A percentile compares a stretch with the other conserved stretches of the same genome.
Evolutionary conservation across 345 rosid genomes (phyloP).

Genomic region (Murraya paniculata): DNA sequence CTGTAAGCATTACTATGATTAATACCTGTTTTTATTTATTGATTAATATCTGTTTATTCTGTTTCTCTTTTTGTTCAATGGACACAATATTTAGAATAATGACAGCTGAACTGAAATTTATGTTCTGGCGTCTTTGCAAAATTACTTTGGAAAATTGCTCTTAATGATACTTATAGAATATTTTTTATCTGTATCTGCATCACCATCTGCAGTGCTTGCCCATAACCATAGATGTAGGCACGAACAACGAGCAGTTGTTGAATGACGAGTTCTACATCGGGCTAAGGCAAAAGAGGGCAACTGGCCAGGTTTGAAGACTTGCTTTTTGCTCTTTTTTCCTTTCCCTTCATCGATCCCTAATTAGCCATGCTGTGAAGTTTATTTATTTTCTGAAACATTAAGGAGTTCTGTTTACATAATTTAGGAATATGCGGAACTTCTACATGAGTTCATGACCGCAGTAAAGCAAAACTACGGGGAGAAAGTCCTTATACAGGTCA

Average conservation of each 20-base stretch:
- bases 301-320: constrained; percentile 54
- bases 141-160: neutral
- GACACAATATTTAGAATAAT: neutral
- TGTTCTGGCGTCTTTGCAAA: neutral
- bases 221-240: constrained; percentile 84
- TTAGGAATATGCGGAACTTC: constrained; percentile 88
- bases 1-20: constrained; percentile 43
- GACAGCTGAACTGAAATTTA: neutral
- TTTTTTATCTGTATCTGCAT: neutral
- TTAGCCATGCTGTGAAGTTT: neutral
- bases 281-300: constrained; percentile 74
- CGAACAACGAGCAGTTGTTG: constrained; percentile 72
- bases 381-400: constrained; percentile 10
- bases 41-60: neutral
- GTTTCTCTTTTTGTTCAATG: neutral
- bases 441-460: constrained; percentile 87
- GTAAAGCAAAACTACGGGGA: constrained; percentile 93
- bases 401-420: constrained; percentile 10
- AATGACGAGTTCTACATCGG: constrained; percentile 86
- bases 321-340: neutral
- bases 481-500: constrained; percentile 84
- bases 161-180: neutral
- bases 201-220: constrained; percentile 65
- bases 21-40: neutral
- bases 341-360: constrained; percentile 2